These are phyloP conservation scores for Alternaria conjuncta DNA, from an alignment of 2,329 filamentous ascomycete species.

Conservation along the genomic window DNA sequence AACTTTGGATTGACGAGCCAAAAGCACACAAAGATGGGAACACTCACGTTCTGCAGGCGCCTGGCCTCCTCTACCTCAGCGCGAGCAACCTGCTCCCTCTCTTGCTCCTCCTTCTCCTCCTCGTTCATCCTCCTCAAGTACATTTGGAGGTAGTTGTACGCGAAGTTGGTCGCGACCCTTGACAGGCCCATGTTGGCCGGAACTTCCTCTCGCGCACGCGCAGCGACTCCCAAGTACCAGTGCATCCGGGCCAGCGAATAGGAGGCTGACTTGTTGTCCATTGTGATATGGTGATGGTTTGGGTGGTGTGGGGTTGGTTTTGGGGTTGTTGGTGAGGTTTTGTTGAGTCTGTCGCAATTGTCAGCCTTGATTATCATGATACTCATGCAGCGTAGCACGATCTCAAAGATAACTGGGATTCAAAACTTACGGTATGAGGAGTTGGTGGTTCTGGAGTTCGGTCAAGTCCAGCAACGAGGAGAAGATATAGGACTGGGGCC, in stretches of 20 bases:
- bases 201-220: neutral
- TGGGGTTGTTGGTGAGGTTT: neutral
- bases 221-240: neutral
- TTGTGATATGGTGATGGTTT: neutral
- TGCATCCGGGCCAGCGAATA: neutral
- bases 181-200: neutral
- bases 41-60: neutral
- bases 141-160: neutral
- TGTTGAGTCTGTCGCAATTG: neutral
- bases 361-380: neutral
- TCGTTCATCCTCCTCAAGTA: neutral
- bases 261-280: neutral
- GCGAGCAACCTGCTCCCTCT: neutral
- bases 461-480: neutral
- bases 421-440: neutral
- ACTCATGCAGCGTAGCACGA: neutral
- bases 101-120: neutral
- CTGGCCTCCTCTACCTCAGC: neutral
- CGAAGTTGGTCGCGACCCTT: neutral
- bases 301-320: neutral
- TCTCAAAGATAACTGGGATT: neutral
- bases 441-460: neutral
- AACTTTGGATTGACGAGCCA: neutral
- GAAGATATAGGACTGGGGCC: neutral
- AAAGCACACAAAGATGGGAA: neutral